Conservation (phyloP, 179 eudicot genomes). For the Spergularia azorica region DNA sequence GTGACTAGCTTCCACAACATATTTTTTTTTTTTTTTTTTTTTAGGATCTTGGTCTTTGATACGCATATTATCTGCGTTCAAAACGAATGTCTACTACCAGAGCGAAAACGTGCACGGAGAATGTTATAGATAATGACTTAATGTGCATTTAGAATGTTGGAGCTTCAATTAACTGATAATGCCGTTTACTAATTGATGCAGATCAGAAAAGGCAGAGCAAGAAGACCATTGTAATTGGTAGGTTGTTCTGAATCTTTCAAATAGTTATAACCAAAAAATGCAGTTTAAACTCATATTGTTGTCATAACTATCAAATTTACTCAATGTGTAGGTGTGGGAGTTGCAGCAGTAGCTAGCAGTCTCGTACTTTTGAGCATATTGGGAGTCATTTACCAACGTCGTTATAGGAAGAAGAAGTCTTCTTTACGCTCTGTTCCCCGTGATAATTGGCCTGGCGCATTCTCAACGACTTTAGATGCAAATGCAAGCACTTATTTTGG, state of each 20-base stretch:
- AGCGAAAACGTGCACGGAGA: too few species aligned
- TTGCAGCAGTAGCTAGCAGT: slow-evolving; percentile 22
- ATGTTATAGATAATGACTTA: too few species aligned
- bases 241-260: not conserved
- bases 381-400: slow-evolving; percentile 19
- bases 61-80: too few species aligned
- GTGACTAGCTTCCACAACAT: too few species aligned
- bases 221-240: slow-evolving; percentile 15
- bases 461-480: slow-evolving; percentile 30
- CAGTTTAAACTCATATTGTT: too few species aligned
- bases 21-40: too few species aligned
- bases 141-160: too few species aligned
- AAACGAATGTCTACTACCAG: too few species aligned
- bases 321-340: slow-evolving; percentile 27
- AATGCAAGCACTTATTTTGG: slow-evolving; percentile 41
- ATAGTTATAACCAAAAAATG: too few species aligned
- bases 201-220: not conserved
- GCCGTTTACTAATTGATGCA: not conserved
- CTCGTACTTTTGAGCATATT: slow-evolving; percentile 17
- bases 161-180: not conserved
- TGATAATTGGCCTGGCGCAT: not conserved
- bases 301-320: too few species aligned
- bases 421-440: not conserved
- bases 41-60: too few species aligned
- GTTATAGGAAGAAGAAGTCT: slow-evolving; percentile 22